Percentiles rank a stretch among this genome's conserved stretches.
These are phyloP conservation scores for Boletellus ananas DNA, from an alignment of 768 basidiomycete genomes.

Conservation along the genomic window DNA sequence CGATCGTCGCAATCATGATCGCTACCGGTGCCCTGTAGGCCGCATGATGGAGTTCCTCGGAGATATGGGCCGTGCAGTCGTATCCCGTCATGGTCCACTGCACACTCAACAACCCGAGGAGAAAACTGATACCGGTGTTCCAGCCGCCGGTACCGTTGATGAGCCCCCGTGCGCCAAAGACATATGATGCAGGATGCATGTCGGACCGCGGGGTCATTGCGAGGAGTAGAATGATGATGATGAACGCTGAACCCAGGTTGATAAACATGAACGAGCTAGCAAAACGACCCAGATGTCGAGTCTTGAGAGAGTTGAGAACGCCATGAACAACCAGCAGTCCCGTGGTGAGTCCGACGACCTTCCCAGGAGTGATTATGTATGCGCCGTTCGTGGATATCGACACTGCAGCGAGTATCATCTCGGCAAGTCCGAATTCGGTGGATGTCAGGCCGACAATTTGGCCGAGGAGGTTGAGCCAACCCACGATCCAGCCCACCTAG, in stretches of 20 bases:
- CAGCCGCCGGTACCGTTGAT: slow-evolving; percentile 43
- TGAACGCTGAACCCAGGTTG: slow-evolving; percentile 41
- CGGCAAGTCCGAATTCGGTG: slow-evolving; percentile 36
- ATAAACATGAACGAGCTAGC: slow-evolving; percentile 40
- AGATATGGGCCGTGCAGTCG: slow-evolving; percentile 24
- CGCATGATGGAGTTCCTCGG: slow-evolving; percentile 51
- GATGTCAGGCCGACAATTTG: slow-evolving; percentile 31
- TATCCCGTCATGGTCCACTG: slow-evolving; percentile 44
- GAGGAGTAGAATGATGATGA: slow-evolving; percentile 42
- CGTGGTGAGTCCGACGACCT: slow-evolving; percentile 40
- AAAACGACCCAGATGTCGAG: slow-evolving; percentile 33
- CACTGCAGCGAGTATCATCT: slow-evolving; percentile 30
- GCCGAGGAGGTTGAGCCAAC: slow-evolving; percentile 32
- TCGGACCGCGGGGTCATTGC: slow-evolving; percentile 43
- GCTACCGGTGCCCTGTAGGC: slow-evolving; percentile 46
- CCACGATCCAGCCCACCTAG: slow-evolving; percentile 29
- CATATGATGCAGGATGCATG: slow-evolving; percentile 56
- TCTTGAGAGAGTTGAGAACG: slow-evolving; percentile 42
- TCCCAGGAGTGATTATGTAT: slow-evolving; percentile 35
- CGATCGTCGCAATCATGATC: slow-evolving; percentile 43
- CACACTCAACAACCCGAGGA: slow-evolving; percentile 45
- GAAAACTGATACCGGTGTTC: slow-evolving; percentile 39
- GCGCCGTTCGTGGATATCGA: slow-evolving; percentile 27
- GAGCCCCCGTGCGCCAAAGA: slow-evolving; percentile 46
- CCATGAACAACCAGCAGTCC: slow-evolving; percentile 42